A percentile compares a stretch with the other conserved stretches of the same genome.
These are phyloP conservation scores for Diplodia sapinea DNA, from an alignment of 2,329 filamentous ascomycete species.

Conservation along the genomic window DNA sequence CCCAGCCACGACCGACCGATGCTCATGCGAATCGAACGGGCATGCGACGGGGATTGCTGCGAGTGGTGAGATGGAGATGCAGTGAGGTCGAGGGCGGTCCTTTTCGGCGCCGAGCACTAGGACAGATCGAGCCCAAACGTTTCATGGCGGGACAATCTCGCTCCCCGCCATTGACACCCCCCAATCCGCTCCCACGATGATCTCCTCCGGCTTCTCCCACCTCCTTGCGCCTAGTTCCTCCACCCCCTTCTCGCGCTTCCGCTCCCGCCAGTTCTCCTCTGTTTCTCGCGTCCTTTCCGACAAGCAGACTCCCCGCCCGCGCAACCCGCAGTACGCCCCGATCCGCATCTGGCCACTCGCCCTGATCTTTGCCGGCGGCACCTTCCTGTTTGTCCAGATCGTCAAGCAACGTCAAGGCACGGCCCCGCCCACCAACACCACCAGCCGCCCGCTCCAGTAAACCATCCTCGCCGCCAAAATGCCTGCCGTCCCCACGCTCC, in stretches of 20 bases:
- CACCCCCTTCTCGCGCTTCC: constrained; percentile 21
- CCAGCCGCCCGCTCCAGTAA: constrained; percentile 22
- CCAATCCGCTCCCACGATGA: constrained; percentile 40
- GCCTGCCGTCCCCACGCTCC: constrained; percentile 39
- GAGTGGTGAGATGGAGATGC: too few species aligned
- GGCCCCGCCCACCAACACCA: constrained; percentile 33
- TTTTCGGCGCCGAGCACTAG: constrained; percentile 23
- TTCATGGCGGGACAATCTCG: constrained; percentile 28
- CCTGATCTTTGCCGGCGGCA: constrained; percentile 55
- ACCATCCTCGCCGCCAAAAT: constrained; percentile 6
- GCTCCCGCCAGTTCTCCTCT: constrained; percentile 39
- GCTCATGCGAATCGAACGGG: background rate
- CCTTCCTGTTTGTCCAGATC: constrained; percentile 54
- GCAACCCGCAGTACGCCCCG: constrained; percentile 46
- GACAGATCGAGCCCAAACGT: constrained; percentile 12
- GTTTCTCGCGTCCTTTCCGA: constrained; percentile 34
- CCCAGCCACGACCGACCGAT: background rate
- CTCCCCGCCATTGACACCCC: constrained; percentile 28
- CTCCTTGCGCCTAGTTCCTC: constrained; percentile 32
- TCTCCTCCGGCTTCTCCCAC: constrained; percentile 37
- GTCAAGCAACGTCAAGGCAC: constrained; percentile 53
- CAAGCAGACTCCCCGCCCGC: constrained; percentile 29
- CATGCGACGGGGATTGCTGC: too few species aligned
- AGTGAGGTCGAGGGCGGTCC: constrained; percentile 18
- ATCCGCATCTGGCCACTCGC: constrained; percentile 54